These are phyloP conservation scores for Schizothecium vesticola DNA, from an alignment of 495 filamentous ascomycete species.

Conservation along the genomic window DNA sequence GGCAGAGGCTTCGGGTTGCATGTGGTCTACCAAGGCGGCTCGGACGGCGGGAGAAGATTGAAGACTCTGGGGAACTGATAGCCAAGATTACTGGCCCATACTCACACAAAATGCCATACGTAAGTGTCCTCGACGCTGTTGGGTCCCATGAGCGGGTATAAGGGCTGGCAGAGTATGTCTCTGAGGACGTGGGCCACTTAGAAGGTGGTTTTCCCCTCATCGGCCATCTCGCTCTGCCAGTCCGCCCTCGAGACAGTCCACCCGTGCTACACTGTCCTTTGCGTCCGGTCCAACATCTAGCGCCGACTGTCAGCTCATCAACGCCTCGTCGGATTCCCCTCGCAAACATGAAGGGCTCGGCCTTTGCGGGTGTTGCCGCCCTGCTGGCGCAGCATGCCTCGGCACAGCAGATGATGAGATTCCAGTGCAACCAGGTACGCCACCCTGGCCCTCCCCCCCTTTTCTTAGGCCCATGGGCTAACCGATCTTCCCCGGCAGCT, in stretches of 20 bases:
- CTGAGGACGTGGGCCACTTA: neutral
- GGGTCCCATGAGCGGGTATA: neutral
- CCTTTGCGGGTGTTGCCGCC: slow-evolving; percentile 27
- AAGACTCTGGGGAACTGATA: neutral
- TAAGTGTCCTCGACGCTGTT: neutral
- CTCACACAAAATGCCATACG: neutral
- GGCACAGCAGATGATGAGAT: slow-evolving; percentile 44
- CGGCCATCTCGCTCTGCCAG: neutral
- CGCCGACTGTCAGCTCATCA: neutral
- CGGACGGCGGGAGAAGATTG: neutral
- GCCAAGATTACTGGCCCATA: neutral
- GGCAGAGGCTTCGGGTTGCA: neutral
- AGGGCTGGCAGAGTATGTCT: neutral
- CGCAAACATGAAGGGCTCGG: slow-evolving; percentile 20
- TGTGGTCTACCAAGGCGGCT: neutral
- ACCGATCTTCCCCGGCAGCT: slow-evolving; percentile 18
- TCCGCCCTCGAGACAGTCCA: neutral
- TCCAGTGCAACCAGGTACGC: slow-evolving; percentile 33
- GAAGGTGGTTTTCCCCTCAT: neutral
- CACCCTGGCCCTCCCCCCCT: neutral
- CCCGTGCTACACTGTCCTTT: neutral
- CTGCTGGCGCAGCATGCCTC: slow-evolving; percentile 24
- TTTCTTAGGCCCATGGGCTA: neutral
- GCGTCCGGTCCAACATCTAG: neutral
- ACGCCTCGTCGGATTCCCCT: neutral